Evolutionary conservation across 2,329 filamentous ascomycete species (phyloP).

Genomic region (Colletotrichum melonis): DNA sequence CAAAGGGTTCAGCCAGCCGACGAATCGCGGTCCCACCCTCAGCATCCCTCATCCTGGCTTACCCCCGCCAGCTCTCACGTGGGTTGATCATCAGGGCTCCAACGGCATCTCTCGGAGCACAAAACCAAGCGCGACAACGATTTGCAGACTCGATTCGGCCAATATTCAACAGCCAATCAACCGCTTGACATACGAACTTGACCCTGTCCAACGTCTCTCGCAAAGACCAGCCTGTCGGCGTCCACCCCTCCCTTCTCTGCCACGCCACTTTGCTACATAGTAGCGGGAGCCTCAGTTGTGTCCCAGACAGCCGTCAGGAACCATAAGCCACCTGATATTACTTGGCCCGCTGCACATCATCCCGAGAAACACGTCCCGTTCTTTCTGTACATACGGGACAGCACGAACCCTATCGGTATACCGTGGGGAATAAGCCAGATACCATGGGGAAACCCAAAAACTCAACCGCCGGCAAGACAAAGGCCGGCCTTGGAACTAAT

Average conservation of each 20-base stretch:
- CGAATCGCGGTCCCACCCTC: not conserved
- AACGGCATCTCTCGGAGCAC: constrained; percentile 16
- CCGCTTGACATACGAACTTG: not conserved
- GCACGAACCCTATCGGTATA: constrained; percentile 38
- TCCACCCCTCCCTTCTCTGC: constrained; percentile 1
- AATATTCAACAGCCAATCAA: constrained; percentile 4
- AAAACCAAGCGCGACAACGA: not conserved
- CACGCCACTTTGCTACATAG: constrained; percentile 19
- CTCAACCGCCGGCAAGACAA: constrained; percentile 28
- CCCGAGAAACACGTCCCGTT: constrained; percentile 15
- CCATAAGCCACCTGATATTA: constrained; percentile 22
- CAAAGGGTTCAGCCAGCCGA: not conserved
- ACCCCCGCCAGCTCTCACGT: constrained; percentile 14
- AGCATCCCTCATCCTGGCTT: not conserved
- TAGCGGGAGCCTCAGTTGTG: constrained; percentile 25
- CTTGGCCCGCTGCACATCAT: constrained; percentile 25
- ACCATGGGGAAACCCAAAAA: constrained; percentile 39
- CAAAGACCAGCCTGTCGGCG: constrained; percentile 8
- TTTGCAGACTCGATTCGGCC: not conserved
- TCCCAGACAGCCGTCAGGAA: constrained; percentile 27
- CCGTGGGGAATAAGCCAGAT: constrained; percentile 36
- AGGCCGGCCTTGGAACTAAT: not conserved
- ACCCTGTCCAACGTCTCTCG: not conserved
- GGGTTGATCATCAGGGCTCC: constrained; percentile 1
- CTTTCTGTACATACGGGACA: constrained; percentile 3